phyloP scores from a whole-genome alignment of 208 protist genomes.

The Acanthamoeba lenticulata region DNA sequence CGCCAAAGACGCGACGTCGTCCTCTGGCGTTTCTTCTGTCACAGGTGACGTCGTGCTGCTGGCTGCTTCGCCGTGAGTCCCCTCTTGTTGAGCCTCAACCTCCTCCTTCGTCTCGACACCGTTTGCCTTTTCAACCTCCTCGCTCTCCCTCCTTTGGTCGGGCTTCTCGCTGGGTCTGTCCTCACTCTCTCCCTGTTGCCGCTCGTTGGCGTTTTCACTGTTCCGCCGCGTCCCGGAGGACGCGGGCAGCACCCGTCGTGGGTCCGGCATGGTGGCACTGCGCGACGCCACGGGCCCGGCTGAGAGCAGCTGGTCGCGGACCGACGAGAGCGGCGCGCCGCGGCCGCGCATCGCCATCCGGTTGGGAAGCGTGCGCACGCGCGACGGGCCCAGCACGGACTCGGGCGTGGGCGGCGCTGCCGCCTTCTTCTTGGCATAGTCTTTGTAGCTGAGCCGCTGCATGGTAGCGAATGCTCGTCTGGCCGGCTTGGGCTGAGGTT shows the following conservation, averaged over 20 bases:
- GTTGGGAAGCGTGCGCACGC: conserved; percentile 2
- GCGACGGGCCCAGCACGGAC: conserved; percentile 1
- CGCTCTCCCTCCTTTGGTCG: too few relatives aligned
- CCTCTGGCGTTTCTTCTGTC: too few relatives aligned
- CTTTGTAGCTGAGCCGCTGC: conserved; percentile 53
- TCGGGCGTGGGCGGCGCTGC: not conserved
- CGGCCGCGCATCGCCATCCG: not conserved
- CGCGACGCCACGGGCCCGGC: not conserved
- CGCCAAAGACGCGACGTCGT: too few relatives aligned
- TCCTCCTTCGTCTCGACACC: too few relatives aligned
- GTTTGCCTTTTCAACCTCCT: too few relatives aligned
- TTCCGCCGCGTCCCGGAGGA: not conserved
- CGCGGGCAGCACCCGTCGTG: too few relatives aligned
- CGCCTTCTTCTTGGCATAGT: conserved; percentile 41
- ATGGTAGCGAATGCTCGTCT: conserved; percentile 11
- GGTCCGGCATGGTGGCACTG: conserved; percentile 13
- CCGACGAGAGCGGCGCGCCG: not conserved
- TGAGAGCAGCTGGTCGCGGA: not conserved
- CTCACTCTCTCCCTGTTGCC: not conserved
- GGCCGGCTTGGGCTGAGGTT: not conserved
- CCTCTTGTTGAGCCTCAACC: too few relatives aligned
- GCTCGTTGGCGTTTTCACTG: not conserved
- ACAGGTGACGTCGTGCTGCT: too few relatives aligned
- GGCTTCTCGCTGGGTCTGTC: not conserved
- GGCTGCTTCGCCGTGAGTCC: too few relatives aligned